Conservation (phyloP, 306 rosid genomes). For the Comarum palustre region DNA sequence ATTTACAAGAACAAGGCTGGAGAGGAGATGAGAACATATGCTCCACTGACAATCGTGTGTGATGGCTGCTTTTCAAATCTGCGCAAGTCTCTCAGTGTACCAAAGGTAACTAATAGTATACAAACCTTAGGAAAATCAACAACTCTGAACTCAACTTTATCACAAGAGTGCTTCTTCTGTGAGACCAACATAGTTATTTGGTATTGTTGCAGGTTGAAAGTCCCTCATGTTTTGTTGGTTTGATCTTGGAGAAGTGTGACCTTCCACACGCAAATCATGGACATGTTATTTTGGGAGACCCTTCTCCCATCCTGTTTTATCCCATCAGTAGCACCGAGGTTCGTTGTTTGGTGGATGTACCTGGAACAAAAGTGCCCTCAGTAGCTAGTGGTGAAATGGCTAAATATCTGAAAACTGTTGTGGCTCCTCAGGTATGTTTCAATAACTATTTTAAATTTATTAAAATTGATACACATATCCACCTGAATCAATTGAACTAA, state of each 20-base stretch:
- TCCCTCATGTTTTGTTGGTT: background rate
- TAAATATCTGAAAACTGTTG: background rate
- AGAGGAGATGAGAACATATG: background rate
- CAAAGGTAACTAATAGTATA: background rate
- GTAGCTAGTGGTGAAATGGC: background rate
- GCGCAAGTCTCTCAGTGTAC: background rate
- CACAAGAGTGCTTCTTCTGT: background rate
- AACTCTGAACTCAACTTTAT: background rate
- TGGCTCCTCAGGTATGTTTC: background rate
- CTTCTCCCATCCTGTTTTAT: background rate
- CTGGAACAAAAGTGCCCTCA: constrained; percentile 2
- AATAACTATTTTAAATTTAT: background rate
- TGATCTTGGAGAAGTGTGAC: background rate
- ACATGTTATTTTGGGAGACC: too few species aligned
- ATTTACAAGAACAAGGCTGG: background rate
- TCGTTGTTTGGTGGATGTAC: background rate
- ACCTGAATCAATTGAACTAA: background rate
- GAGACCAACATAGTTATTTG: background rate
- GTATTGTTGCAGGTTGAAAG: background rate
- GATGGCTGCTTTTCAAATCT: background rate
- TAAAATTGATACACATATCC: background rate
- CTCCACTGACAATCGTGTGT: background rate
- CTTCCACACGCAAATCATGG: background rate
- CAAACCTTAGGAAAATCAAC: background rate
- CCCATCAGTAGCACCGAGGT: background rate